Evolutionary conservation across 2,329 filamentous ascomycete species (phyloP).

Genomic region (Xylaria sp.): DNA sequence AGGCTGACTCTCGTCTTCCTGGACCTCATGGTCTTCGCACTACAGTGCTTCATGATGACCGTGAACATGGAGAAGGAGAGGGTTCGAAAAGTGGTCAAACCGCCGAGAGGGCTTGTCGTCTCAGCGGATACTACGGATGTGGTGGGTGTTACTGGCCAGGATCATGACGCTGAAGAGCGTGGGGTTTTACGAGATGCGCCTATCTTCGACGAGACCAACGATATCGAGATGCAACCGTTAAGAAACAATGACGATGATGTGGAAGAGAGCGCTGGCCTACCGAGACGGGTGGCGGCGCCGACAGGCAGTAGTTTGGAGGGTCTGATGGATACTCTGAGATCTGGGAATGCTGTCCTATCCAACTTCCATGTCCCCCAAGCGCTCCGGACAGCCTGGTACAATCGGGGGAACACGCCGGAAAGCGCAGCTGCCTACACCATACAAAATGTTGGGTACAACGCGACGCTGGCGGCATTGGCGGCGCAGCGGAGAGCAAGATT

Average conservation of each 20-base stretch:
- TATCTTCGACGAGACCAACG: constrained; percentile 42
- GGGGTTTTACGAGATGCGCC: constrained; percentile 49
- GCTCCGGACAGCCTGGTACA: constrained; percentile 50
- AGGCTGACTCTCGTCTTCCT: constrained; percentile 57
- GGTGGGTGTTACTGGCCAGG: constrained; percentile 43
- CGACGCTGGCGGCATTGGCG: constrained; percentile 55
- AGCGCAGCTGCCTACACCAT: constrained; percentile 54
- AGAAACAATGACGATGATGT: constrained; percentile 25
- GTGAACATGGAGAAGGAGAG: constrained; percentile 64
- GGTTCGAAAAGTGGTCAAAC: constrained; percentile 52
- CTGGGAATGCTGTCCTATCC: constrained; percentile 57
- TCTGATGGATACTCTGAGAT: constrained; percentile 50
- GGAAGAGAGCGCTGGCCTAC: constrained; percentile 35
- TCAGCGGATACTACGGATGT: constrained; percentile 30
- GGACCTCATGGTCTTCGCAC: constrained; percentile 57
- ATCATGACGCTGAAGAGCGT: constrained; percentile 60
- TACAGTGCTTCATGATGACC: constrained; percentile 67
- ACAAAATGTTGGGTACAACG: constrained; percentile 57
- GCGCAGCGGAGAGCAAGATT: constrained; percentile 46
- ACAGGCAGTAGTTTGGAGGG: constrained; percentile 32
- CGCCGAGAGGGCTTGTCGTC: constrained; percentile 30
- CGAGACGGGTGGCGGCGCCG: constrained; percentile 22
- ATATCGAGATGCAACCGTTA: constrained; percentile 50
- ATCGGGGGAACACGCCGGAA: constrained; percentile 42
- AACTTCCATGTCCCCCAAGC: constrained; percentile 58